phyloP scores from a whole-genome alignment of 1,284 basidiomycete genomes.

The Chalciporus sp. region DNA sequence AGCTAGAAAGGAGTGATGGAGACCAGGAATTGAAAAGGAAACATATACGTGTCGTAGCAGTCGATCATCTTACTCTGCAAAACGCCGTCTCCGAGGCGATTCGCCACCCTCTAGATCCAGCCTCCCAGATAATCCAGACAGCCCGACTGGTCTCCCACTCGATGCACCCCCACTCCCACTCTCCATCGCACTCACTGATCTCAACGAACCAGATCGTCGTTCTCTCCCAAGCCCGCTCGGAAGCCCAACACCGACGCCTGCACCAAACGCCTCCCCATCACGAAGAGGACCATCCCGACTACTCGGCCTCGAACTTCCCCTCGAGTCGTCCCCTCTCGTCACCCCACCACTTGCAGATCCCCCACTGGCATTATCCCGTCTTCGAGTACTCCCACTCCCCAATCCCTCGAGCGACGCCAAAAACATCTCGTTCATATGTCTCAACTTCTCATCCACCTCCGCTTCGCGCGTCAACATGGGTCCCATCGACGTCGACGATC shows the following conservation, averaged over 20 bases:
- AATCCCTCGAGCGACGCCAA: conserved; percentile 59
- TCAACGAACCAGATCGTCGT: conserved; percentile 16
- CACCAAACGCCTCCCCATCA: neutral
- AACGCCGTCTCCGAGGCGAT: neutral
- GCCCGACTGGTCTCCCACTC: conserved; percentile 13
- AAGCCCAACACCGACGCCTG: neutral
- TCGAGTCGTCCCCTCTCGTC: conserved; percentile 12
- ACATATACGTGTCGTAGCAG: no score
- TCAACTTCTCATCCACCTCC: conserved; percentile 64
- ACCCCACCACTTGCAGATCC: conserved; percentile 15
- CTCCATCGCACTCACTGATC: conserved; percentile 23
- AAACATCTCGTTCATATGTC: conserved; percentile 67
- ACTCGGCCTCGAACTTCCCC: conserved; percentile 12
- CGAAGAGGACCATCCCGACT: conserved; percentile 5
- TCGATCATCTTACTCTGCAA: neutral
- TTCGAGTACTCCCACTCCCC: conserved; percentile 27
- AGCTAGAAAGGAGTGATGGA: no score
- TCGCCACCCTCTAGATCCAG: conserved; percentile 17
- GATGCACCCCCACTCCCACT: conserved; percentile 13
- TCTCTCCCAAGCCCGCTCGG: conserved; percentile 21
- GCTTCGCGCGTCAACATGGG: conserved; percentile 60
- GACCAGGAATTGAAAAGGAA: no score
- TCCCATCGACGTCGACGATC: conserved; percentile 31
- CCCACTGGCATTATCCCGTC: conserved; percentile 12
- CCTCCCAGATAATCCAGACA: conserved; percentile 13